A percentile compares a stretch with the other conserved stretches of the same genome.
These are phyloP conservation scores for Vitellaria paradoxa DNA, from an alignment of 179 eudicot species.

Conservation along the genomic window DNA sequence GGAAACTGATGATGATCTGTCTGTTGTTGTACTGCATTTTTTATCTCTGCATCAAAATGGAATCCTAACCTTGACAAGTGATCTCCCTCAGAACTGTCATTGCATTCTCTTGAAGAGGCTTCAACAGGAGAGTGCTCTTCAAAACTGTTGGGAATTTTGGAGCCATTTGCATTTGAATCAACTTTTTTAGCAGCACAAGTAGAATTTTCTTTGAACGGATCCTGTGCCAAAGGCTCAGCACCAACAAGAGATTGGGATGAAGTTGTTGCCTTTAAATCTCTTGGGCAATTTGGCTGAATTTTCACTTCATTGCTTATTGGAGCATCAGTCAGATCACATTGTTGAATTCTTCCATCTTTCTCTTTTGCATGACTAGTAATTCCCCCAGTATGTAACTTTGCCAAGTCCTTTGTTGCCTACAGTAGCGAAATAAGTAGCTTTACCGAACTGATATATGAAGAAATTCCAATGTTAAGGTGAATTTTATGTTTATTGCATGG, in stretches of 20 bases:
- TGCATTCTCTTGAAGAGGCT: slow-evolving; percentile 18
- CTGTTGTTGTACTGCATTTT: slow-evolving; percentile 30
- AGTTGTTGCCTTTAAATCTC: slow-evolving; percentile 17
- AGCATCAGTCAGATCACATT: slow-evolving; percentile 21
- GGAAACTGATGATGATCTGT: slow-evolving; percentile 24
- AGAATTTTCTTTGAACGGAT: slow-evolving; percentile 11
- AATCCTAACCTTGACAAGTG: slow-evolving; percentile 22
- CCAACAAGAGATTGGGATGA: slow-evolving; percentile 12
- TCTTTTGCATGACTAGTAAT: slow-evolving; percentile 27
- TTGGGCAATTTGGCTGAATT: slow-evolving; percentile 21
- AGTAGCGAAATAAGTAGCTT: slow-evolving; percentile 16
- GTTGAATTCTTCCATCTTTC: slow-evolving; percentile 26
- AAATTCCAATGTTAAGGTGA: too few species aligned
- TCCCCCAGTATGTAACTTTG: slow-evolving; percentile 49
- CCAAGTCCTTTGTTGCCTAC: slow-evolving; percentile 61
- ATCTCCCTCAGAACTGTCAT: slow-evolving; percentile 22
- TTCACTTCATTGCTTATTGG: slow-evolving; percentile 17
- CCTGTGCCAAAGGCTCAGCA: slow-evolving; percentile 11
- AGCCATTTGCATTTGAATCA: slow-evolving; percentile 20
- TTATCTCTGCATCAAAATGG: slow-evolving; percentile 26
- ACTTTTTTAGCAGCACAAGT: slow-evolving; percentile 20
- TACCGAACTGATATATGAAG: not conserved
- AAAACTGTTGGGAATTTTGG: slow-evolving; percentile 11
- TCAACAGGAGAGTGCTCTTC: slow-evolving; percentile 27
- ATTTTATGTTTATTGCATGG: too few species aligned